These are phyloP conservation scores for Bauhinia variegata DNA, from an alignment of 306 rosid genomes.

Conservation along the genomic window DNA sequence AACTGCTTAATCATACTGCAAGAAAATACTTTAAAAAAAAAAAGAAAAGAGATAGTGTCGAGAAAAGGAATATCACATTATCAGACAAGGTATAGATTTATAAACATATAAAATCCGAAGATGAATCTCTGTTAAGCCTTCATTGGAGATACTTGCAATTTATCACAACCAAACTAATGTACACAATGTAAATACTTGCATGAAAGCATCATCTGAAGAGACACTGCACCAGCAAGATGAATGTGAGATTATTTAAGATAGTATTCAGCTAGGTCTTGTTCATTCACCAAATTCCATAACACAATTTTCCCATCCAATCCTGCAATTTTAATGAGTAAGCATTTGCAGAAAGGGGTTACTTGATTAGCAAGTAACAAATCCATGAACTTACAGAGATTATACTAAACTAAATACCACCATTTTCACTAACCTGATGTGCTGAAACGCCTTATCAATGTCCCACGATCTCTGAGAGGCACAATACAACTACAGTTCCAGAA, in stretches of 20 bases:
- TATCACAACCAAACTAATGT: not conserved
- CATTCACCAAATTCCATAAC: constrained; percentile 87
- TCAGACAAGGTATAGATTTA: constrained; percentile 14
- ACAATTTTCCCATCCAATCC: constrained; percentile 92
- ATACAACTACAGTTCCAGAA: constrained; percentile 66
- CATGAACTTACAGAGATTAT: not conserved
- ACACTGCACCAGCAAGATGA: too few relatives aligned
- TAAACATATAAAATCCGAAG: constrained; percentile 12
- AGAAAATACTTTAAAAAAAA: too few relatives aligned
- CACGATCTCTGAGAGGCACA: constrained; percentile 58
- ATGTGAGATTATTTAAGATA: too few relatives aligned
- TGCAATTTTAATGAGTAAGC: constrained; percentile 33
- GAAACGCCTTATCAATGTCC: constrained; percentile 65
- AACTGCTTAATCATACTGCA: too few relatives aligned
- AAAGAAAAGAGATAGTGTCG: too few relatives aligned
- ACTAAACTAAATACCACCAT: not conserved
- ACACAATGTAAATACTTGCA: constrained; percentile 37
- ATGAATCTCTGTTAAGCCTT: constrained; percentile 26
- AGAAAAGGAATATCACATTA: not conserved
- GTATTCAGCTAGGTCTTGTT: constrained; percentile 63
- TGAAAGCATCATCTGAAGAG: constrained; percentile 23
- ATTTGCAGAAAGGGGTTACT: constrained; percentile 14
- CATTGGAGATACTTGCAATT: constrained; percentile 24
- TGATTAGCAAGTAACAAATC: not conserved
- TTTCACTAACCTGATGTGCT: constrained; percentile 89